Percentiles rank a stretch among this genome's conserved stretches.
These are phyloP conservation scores for Arabidopsis hybrid DNA, from an alignment of 441 rosid species.

Conservation along the genomic window DNA sequence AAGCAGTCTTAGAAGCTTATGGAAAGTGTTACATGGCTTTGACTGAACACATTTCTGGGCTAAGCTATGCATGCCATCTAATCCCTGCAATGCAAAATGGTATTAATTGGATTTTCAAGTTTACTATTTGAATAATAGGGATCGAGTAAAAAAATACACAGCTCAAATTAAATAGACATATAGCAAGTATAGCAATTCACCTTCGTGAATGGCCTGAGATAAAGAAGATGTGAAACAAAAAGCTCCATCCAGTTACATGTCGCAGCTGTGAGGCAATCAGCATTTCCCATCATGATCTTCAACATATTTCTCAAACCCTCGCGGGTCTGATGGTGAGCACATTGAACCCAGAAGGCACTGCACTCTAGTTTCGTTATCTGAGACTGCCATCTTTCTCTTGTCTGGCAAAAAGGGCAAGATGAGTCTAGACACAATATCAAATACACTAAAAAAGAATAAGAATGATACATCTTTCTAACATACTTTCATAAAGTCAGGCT, in stretches of 20 bases:
- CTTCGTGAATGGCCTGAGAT: constrained; percentile 85
- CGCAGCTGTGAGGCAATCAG: constrained; percentile 56
- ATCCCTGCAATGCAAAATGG: constrained; percentile 63
- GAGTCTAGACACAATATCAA: constrained; percentile 19
- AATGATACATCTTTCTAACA: constrained; percentile 30
- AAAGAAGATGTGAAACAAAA: constrained; percentile 74
- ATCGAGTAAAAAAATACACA: background rate
- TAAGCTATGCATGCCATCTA: constrained; percentile 85
- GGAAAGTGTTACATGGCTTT: constrained; percentile 68
- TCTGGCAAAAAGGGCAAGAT: constrained; percentile 51
- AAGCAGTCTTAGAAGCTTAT: constrained; percentile 74
- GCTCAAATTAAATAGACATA: constrained; percentile 31
- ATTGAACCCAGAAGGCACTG: constrained; percentile 88
- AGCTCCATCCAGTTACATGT: constrained; percentile 89
- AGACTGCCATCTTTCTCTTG: constrained; percentile 95
- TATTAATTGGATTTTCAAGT: background rate
- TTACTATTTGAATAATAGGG: constrained; percentile 1
- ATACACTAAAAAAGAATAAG: constrained; percentile 16
- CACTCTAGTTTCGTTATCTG: constrained; percentile 85
- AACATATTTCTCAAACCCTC: constrained; percentile 91
- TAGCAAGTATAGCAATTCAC: constrained; percentile 47
- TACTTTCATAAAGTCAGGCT: constrained; percentile 95
- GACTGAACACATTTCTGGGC: constrained; percentile 84
- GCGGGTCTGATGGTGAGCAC: constrained; percentile 76
- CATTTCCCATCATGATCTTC: constrained; percentile 85